A percentile compares a stretch with the other conserved stretches of the same genome.
phyloP scores from a whole-genome alignment of 1,139 yeast genomes.

The Lodderomyces oxycetoniae region DNA sequence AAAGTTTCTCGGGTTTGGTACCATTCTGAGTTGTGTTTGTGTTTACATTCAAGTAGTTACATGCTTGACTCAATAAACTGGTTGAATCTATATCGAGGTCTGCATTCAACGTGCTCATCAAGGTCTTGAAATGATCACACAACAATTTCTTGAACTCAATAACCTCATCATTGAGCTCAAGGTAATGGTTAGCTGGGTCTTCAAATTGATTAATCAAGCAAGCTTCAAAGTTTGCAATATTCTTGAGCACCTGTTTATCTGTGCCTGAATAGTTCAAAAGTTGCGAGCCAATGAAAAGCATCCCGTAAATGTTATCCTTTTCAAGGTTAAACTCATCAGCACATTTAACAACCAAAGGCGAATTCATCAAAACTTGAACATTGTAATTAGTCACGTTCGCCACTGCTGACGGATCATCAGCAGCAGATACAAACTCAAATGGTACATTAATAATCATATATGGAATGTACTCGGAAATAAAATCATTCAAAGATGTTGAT shows the following conservation, averaged over 20 bases:
- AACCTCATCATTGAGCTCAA: slow-evolving; percentile 37
- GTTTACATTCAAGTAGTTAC: not conserved
- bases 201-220: slow-evolving; percentile 46
- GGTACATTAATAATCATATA: slow-evolving; percentile 17
- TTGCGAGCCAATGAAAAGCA: slow-evolving; percentile 24
- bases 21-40: slow-evolving; percentile 11
- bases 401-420: slow-evolving; percentile 8
- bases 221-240: slow-evolving; percentile 31
- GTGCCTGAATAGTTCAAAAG: slow-evolving; percentile 19
- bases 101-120: not conserved
- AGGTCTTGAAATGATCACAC: slow-evolving; percentile 16
- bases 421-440: slow-evolving; percentile 7
- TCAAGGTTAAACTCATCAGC: slow-evolving; percentile 27
- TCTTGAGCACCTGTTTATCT: slow-evolving; percentile 14
- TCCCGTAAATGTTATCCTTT: slow-evolving; percentile 34
- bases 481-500: slow-evolving; percentile 24
- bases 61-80: slow-evolving; percentile 5
- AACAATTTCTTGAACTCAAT: slow-evolving; percentile 22
- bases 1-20: not conserved
- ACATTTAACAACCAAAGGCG: slow-evolving; percentile 26
- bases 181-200: slow-evolving; percentile 47
- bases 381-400: slow-evolving; percentile 13
- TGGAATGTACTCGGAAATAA: slow-evolving; percentile 28
- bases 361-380: slow-evolving; percentile 24
- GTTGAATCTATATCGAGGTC: not conserved